A percentile compares a stretch with the other conserved stretches of the same genome.
These are phyloP conservation scores for Phaeoacremonium minimum DNA, from an alignment of 2,329 filamentous ascomycete species.

Conservation along the genomic window DNA sequence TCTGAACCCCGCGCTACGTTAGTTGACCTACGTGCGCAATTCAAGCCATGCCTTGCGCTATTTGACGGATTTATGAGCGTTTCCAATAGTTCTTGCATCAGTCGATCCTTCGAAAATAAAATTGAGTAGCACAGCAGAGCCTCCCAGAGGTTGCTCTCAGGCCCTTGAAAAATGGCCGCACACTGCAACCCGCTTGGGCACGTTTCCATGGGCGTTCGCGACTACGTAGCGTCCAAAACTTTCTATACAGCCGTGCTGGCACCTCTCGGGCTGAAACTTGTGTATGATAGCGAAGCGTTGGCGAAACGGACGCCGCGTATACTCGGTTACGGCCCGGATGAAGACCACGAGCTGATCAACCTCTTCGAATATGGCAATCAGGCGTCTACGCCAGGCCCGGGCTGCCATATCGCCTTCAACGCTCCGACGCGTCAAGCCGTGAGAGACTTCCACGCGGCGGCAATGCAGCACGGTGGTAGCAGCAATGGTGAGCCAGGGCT, in stretches of 20 bases:
- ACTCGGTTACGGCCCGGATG: slow-evolving; percentile 21
- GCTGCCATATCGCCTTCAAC: slow-evolving; percentile 27
- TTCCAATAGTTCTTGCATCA: no score
- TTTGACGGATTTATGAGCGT: no score
- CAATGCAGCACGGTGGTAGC: slow-evolving; percentile 18
- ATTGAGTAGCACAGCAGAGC: no score
- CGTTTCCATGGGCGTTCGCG: slow-evolving; percentile 16
- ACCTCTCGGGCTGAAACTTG: slow-evolving; percentile 19
- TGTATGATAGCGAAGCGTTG: slow-evolving; percentile 21
- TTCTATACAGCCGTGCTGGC: slow-evolving; percentile 23
- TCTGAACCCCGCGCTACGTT: no score
- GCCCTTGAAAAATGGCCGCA: no score
- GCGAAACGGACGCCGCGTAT: slow-evolving; percentile 9
- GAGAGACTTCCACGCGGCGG: slow-evolving; percentile 21
- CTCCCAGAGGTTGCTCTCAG: no score
- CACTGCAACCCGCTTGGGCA: slow-evolving; percentile 13
- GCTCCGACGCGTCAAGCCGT: slow-evolving; percentile 21
- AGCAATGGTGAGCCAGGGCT: slow-evolving; percentile 23
- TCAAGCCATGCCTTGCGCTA: no score
- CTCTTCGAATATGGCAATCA: slow-evolving; percentile 20
- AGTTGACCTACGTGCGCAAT: no score
- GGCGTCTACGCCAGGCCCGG: slow-evolving; percentile 17
- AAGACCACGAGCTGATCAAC: slow-evolving; percentile 20
- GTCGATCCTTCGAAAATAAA: no score
- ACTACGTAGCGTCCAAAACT: slow-evolving; percentile 16